A percentile compares a stretch with the other conserved stretches of the same genome.
Evolutionary conservation across 192 early-diverging fungal species (phyloP).

Genomic region (Rhizophagus sp.): DNA sequence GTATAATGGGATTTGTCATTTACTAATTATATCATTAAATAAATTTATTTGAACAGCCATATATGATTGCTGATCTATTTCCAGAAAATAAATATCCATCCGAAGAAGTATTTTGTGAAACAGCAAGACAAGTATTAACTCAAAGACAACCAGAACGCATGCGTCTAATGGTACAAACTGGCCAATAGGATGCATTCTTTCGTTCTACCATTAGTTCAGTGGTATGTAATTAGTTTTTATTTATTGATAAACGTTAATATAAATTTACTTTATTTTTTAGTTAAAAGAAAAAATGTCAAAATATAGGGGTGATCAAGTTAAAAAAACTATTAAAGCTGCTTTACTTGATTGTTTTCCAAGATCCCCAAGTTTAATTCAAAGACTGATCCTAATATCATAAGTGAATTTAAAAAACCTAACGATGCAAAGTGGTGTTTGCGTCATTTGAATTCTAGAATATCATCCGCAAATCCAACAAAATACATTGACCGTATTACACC

Average conservation of each 20-base stretch:
- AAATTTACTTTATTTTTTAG: no score
- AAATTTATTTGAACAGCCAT: not conserved
- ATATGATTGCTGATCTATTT: not conserved
- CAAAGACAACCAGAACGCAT: not conserved
- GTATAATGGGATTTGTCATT: not conserved
- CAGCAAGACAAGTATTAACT: not conserved
- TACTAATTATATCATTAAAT: not conserved
- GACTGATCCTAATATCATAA: no score
- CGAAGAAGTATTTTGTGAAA: not conserved
- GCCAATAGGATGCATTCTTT: not conserved
- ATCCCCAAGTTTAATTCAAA: not conserved
- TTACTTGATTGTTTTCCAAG: not conserved
- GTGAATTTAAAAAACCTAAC: no score
- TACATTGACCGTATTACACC: no score
- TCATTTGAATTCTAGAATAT: no score
- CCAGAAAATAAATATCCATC: not conserved
- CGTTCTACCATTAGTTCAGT: not conserved
- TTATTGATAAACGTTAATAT: no score
- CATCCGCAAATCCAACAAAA: no score
- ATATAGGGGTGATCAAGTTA: slow-evolving; percentile 1
- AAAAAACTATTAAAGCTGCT: not conserved
- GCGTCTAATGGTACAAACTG: not conserved
- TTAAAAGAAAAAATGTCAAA: not conserved
- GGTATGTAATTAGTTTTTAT: no score
- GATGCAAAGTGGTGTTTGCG: no score